Evolutionary conservation across 225 moss, liverwort and hornwort species (phyloP).

Genomic region (Thuidium tamariscinum): DNA sequence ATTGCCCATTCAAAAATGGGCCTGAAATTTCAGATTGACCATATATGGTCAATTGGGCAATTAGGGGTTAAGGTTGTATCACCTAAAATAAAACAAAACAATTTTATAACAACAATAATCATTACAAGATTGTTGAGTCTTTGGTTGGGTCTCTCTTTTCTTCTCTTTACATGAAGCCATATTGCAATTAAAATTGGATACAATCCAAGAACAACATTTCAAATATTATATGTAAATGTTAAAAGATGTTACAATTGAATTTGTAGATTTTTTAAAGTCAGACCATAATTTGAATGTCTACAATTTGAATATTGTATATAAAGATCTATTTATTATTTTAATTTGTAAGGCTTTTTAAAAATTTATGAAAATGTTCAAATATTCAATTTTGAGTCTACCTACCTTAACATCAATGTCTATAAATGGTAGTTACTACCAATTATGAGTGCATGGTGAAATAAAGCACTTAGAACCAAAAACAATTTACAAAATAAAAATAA

Average conservation of each 20-base stretch:
- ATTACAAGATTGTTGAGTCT: background rate
- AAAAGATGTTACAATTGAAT: background rate
- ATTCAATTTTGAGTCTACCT: background rate
- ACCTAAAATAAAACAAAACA: background rate
- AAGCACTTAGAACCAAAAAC: no score
- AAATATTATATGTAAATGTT: background rate
- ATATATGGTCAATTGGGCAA: no score
- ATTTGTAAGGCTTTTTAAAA: background rate
- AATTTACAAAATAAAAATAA: no score
- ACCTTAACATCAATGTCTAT: no score
- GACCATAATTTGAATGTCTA: background rate
- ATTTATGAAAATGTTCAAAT: rapidly evolving
- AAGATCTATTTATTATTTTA: background rate
- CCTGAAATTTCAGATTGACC: no score
- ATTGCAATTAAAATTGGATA: background rate
- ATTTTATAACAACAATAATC: background rate
- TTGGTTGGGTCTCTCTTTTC: no score
- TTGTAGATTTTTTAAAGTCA: rapidly evolving
- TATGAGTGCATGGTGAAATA: no score
- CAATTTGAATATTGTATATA: background rate
- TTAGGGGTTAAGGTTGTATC: background rate
- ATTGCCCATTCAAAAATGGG: no score
- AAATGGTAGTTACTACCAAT: no score
- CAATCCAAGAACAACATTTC: background rate
- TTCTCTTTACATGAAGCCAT: background rate